Conservation (phyloP, 305 asterid genomes). For the Lippia alba region DNA sequence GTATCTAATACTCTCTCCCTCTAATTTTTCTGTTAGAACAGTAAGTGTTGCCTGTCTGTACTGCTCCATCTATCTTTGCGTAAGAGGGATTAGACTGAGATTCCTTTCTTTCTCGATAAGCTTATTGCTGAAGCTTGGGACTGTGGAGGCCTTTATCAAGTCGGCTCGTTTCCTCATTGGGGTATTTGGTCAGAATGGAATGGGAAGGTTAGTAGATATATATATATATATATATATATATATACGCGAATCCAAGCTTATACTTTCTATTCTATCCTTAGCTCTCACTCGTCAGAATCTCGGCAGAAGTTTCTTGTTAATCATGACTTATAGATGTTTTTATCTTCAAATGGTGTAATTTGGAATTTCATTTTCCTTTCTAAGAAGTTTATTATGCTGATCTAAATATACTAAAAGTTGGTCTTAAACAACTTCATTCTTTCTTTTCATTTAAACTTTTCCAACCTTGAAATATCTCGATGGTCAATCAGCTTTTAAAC, state of each 20-base stretch:
- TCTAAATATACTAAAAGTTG: neutral
- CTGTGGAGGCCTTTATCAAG: conserved; percentile 99
- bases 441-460: neutral
- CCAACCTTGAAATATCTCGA: neutral
- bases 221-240: conserved; percentile 14
- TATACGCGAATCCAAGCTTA: conserved; percentile 20
- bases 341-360: conserved; percentile 8
- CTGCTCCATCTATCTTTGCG: conserved; percentile 16
- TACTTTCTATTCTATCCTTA: neutral
- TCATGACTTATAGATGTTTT: conserved; percentile 17
- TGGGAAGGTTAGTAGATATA: conserved; percentile 74
- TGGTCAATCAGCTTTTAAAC: conserved; percentile 9
- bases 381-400: neutral
- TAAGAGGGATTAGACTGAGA: conserved; percentile 5
- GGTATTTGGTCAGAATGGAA: conserved; percentile 99
- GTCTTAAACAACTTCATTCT: conserved; percentile 12
- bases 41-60: conserved; percentile 11
- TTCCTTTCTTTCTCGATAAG: conserved; percentile 46
- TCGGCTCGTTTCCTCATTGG: conserved; percentile 94
- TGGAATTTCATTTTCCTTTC: neutral
- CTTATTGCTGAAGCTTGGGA: conserved; percentile 99
- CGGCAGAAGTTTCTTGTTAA: conserved; percentile 23
- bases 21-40: neutral
- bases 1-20: conserved; percentile 44
- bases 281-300: neutral